Conservation (phyloP, 2,329 filamentous ascomycete genomes). For the Xylariales sp. region DNA sequence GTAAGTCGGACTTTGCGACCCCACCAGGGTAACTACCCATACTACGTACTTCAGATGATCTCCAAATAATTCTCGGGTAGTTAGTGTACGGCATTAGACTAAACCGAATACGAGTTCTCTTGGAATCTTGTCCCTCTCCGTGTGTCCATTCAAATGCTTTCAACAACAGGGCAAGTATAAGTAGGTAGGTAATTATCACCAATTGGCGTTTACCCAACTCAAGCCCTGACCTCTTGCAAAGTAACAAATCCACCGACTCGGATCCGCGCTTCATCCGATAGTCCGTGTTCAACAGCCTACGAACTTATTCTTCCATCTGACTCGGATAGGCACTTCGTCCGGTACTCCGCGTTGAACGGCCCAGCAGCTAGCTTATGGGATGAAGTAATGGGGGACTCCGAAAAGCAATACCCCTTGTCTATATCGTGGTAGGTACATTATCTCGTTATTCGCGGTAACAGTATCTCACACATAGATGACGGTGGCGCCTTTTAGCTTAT, state of each 20-base stretch:
- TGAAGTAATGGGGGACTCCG: conserved; percentile 13
- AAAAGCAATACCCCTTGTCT: conserved; percentile 20
- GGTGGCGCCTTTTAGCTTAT: conserved; percentile 20
- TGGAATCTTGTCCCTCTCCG: no score
- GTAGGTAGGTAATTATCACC: not conserved
- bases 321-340: conserved; percentile 21
- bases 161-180: not conserved
- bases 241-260: conserved; percentile 8
- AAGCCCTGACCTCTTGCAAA: not conserved
- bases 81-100: no score
- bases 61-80: no score
- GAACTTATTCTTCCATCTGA: no score
- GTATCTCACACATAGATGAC: conserved; percentile 31
- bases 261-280: conserved; percentile 18
- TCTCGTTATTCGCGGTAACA: conserved; percentile 27
- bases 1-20: no score
- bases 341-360: conserved; percentile 17
- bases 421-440: conserved; percentile 10
- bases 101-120: no score
- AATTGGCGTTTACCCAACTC: not conserved
- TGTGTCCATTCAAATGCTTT: not conserved
- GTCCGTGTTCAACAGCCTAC: conserved; percentile 15
- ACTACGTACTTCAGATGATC: no score
- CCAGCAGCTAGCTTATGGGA: conserved; percentile 6
- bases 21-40: no score